Evolutionary conservation across 371 early-diverging fungal species (phyloP).

Genomic region (Pancytospora philotis): DNA sequence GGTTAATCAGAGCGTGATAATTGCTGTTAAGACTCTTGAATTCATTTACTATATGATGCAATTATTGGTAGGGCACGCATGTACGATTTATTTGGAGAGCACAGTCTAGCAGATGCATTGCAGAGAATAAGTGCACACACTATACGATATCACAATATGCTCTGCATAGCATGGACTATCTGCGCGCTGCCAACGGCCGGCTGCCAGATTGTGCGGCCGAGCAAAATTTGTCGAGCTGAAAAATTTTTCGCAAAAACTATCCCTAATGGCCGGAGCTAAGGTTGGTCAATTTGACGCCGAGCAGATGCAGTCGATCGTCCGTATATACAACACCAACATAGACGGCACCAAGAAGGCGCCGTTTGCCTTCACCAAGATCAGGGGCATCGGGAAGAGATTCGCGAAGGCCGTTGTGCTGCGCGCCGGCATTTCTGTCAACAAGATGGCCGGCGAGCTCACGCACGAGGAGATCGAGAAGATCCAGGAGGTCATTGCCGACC

Average conservation of each 20-base stretch:
- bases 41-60: no score
- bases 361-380: conserved; percentile 86
- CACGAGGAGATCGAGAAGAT: conserved; percentile 77
- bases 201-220: neutral
- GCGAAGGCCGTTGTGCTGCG: conserved; percentile 89
- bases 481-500: conserved; percentile 75
- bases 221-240: neutral
- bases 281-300: conserved; percentile 37
- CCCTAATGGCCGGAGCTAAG: conserved; percentile 9
- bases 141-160: neutral
- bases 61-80: no score
- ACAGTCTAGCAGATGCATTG: no score
- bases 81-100: no score
- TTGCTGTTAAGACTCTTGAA: no score
- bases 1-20: neutral
- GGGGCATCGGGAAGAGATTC: conserved; percentile 93
- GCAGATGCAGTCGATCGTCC: conserved; percentile 83
- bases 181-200: neutral
- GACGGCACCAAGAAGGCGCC: conserved; percentile 85
- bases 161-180: neutral
- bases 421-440: conserved; percentile 82
- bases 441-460: conserved; percentile 90
- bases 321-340: conserved; percentile 98
- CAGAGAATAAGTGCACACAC: neutral
- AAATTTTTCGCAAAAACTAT: conserved; percentile 18